These are phyloP conservation scores for Haplosporangium sp. DNA, from an alignment of 371 early-diverging fungal genomes.

Conservation along the genomic window DNA sequence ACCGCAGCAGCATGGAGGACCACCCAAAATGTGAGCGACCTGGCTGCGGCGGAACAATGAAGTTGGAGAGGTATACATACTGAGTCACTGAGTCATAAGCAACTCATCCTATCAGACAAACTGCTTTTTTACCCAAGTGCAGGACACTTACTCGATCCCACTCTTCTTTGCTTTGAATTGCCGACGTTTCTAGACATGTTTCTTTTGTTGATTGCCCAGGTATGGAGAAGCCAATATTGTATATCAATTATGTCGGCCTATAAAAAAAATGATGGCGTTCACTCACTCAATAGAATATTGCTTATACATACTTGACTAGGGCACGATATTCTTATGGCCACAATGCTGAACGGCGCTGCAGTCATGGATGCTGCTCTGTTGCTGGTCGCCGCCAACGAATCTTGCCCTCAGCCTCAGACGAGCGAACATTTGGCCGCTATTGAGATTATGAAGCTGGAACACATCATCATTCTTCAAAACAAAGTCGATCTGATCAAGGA, in stretches of 20 bases:
- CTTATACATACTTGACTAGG: too few relatives aligned
- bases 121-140: too few relatives aligned
- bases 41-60: constrained; percentile 91
- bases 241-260: too few relatives aligned
- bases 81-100: constrained; percentile 7
- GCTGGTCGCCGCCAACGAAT: constrained; percentile 99
- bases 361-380: constrained; percentile 99
- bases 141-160: neutral
- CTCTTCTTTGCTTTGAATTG: neutral
- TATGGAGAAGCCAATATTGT: constrained; percentile 9
- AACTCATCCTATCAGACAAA: neutral
- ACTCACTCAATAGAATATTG: too few relatives aligned
- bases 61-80: constrained; percentile 72
- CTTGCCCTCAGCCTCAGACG: constrained; percentile 99
- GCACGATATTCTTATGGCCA: constrained; percentile 99
- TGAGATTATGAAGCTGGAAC: constrained; percentile 99
- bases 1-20: constrained; percentile 87
- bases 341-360: constrained; percentile 99
- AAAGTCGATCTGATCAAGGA: constrained; percentile 99
- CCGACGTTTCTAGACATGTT: constrained; percentile 85
- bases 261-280: too few relatives aligned
- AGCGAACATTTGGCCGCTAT: constrained; percentile 99
- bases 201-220: constrained; percentile 99
- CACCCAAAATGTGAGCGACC: constrained; percentile 92
- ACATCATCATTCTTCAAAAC: constrained; percentile 99